phyloP scores from a whole-genome alignment of 169 alveolate species.

The Plasmodium inui region DNA sequence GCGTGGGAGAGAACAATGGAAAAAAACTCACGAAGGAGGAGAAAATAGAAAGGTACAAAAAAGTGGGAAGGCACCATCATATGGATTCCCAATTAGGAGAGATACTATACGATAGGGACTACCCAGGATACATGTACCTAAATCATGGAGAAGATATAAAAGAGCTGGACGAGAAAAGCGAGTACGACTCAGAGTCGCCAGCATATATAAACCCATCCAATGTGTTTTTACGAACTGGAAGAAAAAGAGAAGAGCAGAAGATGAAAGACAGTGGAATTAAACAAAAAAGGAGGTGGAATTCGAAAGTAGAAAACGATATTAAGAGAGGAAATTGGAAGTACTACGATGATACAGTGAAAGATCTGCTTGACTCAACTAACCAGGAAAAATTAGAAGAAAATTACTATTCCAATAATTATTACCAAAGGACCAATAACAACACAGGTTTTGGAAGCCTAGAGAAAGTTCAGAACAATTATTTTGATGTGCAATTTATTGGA shows the following conservation, averaged over 20 bases:
- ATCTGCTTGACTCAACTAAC: conserved; percentile 70
- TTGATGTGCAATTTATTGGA: conserved; percentile 89
- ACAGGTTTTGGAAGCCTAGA: conserved; percentile 85
- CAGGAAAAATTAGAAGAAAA: conserved; percentile 76
- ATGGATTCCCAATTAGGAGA: conserved; percentile 65
- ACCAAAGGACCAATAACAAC: conserved; percentile 81
- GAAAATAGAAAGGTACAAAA: conserved; percentile 54
- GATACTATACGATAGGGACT: conserved; percentile 44
- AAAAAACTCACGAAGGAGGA: conserved; percentile 23
- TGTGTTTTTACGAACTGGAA: conserved; percentile 84
- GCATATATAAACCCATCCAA: conserved; percentile 83
- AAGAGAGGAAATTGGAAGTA: conserved; percentile 85
- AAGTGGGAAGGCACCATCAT: conserved; percentile 53
- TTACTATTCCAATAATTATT: conserved; percentile 64
- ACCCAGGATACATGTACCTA: conserved; percentile 67
- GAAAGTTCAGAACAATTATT: conserved; percentile 82
- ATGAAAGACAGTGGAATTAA: conserved; percentile 79
- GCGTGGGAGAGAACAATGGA: background rate
- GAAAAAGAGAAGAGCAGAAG: conserved; percentile 83
- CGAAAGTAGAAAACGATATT: conserved; percentile 82
- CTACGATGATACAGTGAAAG: conserved; percentile 77
- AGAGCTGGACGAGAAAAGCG: conserved; percentile 50
- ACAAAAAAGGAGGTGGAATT: conserved; percentile 84
- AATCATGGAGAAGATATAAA: conserved; percentile 71
- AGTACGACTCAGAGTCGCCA: conserved; percentile 76